Percentiles rank a stretch among this genome's conserved stretches.
These are phyloP conservation scores for Suzukiozyma palmioleophila DNA, from an alignment of 1,139 yeast genomes.

Conservation along the genomic window DNA sequence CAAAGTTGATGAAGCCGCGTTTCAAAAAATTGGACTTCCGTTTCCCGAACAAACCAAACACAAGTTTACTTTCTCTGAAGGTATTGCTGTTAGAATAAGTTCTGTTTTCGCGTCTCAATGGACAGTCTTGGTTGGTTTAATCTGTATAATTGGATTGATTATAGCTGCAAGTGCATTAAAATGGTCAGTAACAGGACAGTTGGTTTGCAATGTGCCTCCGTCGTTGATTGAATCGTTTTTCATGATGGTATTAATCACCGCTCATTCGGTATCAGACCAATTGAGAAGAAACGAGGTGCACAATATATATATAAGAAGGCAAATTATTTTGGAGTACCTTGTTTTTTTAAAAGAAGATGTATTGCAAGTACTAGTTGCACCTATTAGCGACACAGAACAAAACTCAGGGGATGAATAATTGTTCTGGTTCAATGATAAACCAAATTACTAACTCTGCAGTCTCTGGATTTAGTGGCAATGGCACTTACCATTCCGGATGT, in stretches of 20 bases:
- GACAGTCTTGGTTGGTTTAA: constrained; percentile 17
- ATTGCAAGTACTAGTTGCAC: too few species aligned
- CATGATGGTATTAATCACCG: constrained; percentile 27
- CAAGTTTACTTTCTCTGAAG: constrained; percentile 13
- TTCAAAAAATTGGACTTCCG: neutral
- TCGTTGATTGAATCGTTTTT: constrained; percentile 36
- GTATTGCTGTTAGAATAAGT: constrained; percentile 18
- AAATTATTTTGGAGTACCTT: neutral
- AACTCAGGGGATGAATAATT: too few species aligned
- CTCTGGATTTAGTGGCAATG: too few species aligned
- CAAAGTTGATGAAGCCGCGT: neutral
- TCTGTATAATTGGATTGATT: constrained; percentile 21
- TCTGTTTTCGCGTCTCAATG: too few species aligned
- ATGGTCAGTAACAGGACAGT: constrained; percentile 33
- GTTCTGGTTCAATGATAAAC: too few species aligned
- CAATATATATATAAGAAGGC: neutral
- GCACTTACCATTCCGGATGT: too few species aligned
- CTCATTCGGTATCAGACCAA: constrained; percentile 16
- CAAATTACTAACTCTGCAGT: too few species aligned
- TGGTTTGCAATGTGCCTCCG: constrained; percentile 31
- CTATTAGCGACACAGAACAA: too few species aligned
- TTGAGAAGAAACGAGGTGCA: neutral
- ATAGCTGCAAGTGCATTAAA: constrained; percentile 20
- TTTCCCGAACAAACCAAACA: neutral
- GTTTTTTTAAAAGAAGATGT: too few species aligned